These are phyloP conservation scores for Tylopilus subfusipes DNA, from an alignment of 768 basidiomycete genomes.

Conservation along the genomic window DNA sequence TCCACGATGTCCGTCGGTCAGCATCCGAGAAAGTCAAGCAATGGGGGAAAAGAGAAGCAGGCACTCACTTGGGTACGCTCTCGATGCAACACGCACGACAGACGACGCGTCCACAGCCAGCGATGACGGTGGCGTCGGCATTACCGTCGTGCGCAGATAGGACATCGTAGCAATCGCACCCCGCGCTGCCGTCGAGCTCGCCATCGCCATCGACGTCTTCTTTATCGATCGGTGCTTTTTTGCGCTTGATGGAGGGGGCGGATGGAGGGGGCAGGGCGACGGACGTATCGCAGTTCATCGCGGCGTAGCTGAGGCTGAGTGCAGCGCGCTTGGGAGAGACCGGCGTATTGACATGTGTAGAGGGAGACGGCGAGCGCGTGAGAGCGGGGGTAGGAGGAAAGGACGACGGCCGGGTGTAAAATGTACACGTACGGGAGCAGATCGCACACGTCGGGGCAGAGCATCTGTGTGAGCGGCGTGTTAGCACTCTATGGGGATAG, in stretches of 20 bases:
- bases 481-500: conserved; percentile 4
- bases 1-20: conserved; percentile 3
- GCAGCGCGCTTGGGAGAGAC: conserved; percentile 29
- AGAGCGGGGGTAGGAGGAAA: conserved; percentile 37
- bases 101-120: conserved; percentile 35
- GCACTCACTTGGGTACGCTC: conserved; percentile 33
- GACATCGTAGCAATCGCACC: conserved; percentile 1
- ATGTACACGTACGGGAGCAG: conserved; percentile 38
- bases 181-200: not conserved
- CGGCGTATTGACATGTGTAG: conserved; percentile 11
- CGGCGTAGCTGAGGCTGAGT: conserved; percentile 19
- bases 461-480: conserved; percentile 23
- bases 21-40: not conserved
- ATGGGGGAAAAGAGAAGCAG: not conserved
- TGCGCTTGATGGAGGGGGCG: conserved; percentile 21
- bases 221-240: conserved; percentile 26
- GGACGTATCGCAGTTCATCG: conserved; percentile 23
- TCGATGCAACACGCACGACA: conserved; percentile 37
- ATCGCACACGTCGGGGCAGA: conserved; percentile 33
- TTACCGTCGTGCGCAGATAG: not conserved
- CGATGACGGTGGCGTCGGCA: conserved; percentile 14
- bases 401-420: conserved; percentile 29
- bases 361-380: conserved; percentile 32
- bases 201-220: conserved; percentile 15
- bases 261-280: not conserved